Conservation (phyloP, 75 land plant species). For the Picea glauca region DNA sequence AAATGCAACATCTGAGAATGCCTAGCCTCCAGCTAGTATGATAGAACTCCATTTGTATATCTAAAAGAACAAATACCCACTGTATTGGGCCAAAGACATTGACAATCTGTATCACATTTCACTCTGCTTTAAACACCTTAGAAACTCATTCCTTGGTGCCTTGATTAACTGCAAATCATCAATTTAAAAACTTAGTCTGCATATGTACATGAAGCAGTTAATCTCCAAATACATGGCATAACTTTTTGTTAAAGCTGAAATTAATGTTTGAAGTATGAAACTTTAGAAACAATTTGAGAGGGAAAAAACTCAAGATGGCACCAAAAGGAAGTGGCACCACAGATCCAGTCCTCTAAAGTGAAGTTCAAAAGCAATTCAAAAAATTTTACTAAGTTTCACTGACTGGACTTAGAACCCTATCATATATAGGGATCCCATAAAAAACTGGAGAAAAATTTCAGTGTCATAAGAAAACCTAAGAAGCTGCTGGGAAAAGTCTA, state of each 20-base stretch:
- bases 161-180: conserved; percentile 2
- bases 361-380: neutral
- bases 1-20: neutral
- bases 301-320: neutral
- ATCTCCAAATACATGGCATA: neutral
- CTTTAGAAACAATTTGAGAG: neutral
- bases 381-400: neutral
- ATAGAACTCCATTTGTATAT: neutral
- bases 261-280: neutral
- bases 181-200: neutral
- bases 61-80: neutral
- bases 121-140: neutral
- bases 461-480: neutral
- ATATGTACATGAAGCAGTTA: neutral
- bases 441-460: neutral
- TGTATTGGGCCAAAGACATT: neutral
- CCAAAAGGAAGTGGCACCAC: neutral
- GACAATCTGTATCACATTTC: neutral
- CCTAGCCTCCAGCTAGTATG: neutral
- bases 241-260: neutral
- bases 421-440: neutral
- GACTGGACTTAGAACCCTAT: neutral
- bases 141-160: neutral
- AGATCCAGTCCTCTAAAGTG: neutral
- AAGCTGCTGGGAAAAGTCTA: neutral